These are phyloP conservation scores for Paecilomyces sp. DNA, from an alignment of 2,329 filamentous ascomycete genomes.

Conservation along the genomic window DNA sequence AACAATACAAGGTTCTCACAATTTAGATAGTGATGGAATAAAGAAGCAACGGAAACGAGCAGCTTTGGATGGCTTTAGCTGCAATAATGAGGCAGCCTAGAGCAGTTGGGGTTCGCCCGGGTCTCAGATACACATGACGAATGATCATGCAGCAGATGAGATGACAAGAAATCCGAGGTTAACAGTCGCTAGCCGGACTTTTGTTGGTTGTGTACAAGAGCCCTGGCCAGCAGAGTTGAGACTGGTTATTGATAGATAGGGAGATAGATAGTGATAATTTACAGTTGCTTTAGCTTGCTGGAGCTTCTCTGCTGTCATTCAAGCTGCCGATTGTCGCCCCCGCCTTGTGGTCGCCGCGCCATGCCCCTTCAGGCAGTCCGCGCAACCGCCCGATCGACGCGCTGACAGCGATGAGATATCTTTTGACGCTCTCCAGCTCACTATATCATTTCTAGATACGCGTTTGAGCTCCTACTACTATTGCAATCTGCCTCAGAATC, in stretches of 20 bases:
- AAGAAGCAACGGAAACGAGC: background rate
- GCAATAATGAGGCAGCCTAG: background rate
- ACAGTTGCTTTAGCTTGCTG: background rate
- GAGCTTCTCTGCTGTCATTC: background rate
- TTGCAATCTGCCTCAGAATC: background rate
- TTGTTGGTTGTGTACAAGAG: background rate
- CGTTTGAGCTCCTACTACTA: background rate
- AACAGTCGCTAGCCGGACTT: background rate
- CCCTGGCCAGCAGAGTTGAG: background rate
- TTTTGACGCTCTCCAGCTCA: background rate
- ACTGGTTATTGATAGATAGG: background rate
- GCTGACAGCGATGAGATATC: background rate
- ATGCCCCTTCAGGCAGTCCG: background rate
- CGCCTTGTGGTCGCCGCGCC: background rate
- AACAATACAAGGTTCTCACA: background rate
- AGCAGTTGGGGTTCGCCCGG: background rate
- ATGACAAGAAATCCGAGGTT: background rate
- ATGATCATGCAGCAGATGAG: background rate
- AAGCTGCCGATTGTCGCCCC: background rate
- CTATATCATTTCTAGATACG: background rate
- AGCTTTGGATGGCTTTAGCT: background rate
- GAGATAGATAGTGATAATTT: background rate
- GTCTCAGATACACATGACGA: background rate
- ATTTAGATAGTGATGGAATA: background rate
- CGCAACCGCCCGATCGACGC: background rate